Base-by-base conservation (phyloP, 2,329 filamentous ascomycete genomes). In the Sphaerulina musiva region DNA sequence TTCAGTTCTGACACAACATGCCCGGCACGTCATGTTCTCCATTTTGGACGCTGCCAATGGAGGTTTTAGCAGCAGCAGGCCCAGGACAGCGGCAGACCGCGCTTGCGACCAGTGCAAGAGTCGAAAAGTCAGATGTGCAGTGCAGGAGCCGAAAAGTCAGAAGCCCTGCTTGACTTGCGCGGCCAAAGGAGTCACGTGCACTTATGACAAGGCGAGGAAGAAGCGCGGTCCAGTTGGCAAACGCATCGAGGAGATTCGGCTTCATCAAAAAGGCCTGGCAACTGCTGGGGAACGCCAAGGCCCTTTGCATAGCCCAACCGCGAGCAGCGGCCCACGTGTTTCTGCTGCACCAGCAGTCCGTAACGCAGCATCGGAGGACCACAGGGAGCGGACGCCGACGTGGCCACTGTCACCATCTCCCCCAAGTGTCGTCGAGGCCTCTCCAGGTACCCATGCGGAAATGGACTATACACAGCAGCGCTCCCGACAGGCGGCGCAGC, bases 101-200 rank as follows among this genome's bases (percentile, higher is more conserved):
- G 72, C 72, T 1, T 74, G 72, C 56, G 72, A 74, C 55, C 70
- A 73, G 51, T 74, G 72, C 66, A 72, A 70, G 68, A 56, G 72
- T 68, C 54, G 59, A 64, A 63, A 74, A 66, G 69, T 62, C 20
- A 59, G 72, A 62, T 74, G 72, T 51, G 72, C 26, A 29, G 26
- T 29, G 26, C 26, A 29, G 6, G 26, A 29, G 26, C 26, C 26
- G 6, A 72, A 54, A 64, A 74, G 52, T 54, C 55, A 9, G 55
- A 55, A 29, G 23, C 52, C 48, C 4, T 54, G 46, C 41, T 26
- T 51, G 46, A 66, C 66, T 34, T 74, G 72, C 55, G 59, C 67
- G n/a, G 64, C 64, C 3, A 70, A 69, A 62, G 69, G 69, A 10
- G 69, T 73, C 53, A 65, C 69, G 10, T 74, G 72, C 57, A 73